Evolutionary conservation across 1,284 basidiomycete species (phyloP).

Genomic region (Puccinia triticina): DNA sequence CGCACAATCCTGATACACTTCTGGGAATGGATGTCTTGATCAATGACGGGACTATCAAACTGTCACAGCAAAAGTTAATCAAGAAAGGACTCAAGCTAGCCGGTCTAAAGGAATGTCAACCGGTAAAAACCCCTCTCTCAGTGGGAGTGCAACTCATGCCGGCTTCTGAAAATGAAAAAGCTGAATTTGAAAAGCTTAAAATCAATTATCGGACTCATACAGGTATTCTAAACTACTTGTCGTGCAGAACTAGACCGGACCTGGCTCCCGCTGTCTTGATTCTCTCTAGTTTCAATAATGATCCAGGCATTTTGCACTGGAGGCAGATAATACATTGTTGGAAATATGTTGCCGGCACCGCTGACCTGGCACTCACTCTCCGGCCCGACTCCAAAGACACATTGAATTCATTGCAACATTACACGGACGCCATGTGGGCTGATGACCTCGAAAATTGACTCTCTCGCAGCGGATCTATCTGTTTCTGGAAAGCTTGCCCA

Average conservation of each 20-base stretch:
- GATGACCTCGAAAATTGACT: background rate
- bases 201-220: background rate
- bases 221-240: conserved; percentile 1
- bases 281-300: background rate
- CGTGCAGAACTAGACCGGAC: conserved; percentile 1
- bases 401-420: background rate
- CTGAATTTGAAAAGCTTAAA: background rate
- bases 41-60: background rate
- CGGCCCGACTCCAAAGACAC: background rate
- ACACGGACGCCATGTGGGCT: background rate
- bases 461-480: background rate
- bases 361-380: background rate
- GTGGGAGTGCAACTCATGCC: background rate
- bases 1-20: background rate
- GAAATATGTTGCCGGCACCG: background rate
- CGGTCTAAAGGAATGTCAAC: background rate
- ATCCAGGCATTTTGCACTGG: background rate
- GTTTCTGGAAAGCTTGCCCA: conserved; percentile 6
- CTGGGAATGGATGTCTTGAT: background rate
- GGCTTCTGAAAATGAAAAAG: background rate
- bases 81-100: background rate
- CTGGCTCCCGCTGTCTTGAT: background rate
- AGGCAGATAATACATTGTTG: background rate
- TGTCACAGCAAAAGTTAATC: background rate
- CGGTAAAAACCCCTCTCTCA: background rate